phyloP scores from a whole-genome alignment of 2,329 filamentous ascomycete species.

The Penicillium sp. region DNA sequence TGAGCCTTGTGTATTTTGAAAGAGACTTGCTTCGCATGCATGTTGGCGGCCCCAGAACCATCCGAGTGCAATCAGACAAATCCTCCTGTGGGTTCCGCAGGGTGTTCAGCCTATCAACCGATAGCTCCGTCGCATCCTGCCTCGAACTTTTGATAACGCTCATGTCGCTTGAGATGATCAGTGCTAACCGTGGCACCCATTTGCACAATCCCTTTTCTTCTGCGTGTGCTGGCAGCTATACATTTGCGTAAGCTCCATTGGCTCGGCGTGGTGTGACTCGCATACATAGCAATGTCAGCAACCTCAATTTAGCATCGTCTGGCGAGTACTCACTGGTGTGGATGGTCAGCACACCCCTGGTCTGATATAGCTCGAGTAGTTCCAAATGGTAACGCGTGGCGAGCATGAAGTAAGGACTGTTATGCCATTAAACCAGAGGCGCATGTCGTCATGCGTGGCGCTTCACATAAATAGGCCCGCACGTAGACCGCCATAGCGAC shows the following conservation, averaged over 20 bases:
- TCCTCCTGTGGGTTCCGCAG: background rate
- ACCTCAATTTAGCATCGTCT: background rate
- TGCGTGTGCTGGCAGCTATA: constrained; percentile 7
- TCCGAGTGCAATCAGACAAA: background rate
- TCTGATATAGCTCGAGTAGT: background rate
- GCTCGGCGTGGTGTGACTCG: constrained; percentile 10
- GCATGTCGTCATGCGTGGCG: constrained; percentile 6
- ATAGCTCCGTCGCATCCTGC: background rate
- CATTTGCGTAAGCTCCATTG: background rate
- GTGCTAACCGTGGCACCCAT: background rate
- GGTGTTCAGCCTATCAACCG: background rate
- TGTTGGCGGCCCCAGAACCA: background rate
- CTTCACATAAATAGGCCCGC: constrained; percentile 3
- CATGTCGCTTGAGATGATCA: background rate
- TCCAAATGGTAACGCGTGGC: background rate
- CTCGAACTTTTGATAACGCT: background rate
- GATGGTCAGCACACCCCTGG: background rate
- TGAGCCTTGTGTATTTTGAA: background rate
- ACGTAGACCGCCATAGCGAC: background rate
- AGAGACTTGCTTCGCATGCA: background rate
- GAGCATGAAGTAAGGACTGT: constrained; percentile 7
- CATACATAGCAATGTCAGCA: constrained; percentile 11
- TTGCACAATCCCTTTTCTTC: background rate
- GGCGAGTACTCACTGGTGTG: background rate
- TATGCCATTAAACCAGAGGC: constrained; percentile 3